phyloP scores from a whole-genome alignment of 2,329 filamentous ascomycete genomes.

The Hymenoscyphus linearis region DNA sequence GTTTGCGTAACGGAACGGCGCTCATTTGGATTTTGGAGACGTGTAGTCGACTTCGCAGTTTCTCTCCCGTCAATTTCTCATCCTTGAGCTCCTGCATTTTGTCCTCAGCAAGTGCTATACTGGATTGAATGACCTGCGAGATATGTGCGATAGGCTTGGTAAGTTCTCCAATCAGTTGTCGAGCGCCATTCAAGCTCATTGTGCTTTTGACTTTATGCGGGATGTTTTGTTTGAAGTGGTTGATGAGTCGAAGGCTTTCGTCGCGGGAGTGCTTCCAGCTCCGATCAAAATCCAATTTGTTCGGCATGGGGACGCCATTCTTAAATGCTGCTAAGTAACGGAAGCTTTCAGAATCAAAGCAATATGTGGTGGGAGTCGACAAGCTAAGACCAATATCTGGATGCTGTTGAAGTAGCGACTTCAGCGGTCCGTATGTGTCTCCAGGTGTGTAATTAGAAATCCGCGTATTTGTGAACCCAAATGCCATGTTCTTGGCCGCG shows the following conservation, averaged over 20 bases:
- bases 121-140: slow-evolving; percentile 31
- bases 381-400: slow-evolving; percentile 30
- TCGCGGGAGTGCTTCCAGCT: slow-evolving; percentile 36
- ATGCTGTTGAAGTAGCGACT: slow-evolving; percentile 30
- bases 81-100: slow-evolving; percentile 28
- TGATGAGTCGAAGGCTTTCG: slow-evolving; percentile 31
- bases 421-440: slow-evolving; percentile 35
- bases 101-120: slow-evolving; percentile 31
- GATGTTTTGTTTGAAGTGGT: slow-evolving; percentile 26
- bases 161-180: slow-evolving; percentile 34
- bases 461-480: slow-evolving; percentile 40
- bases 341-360: slow-evolving; percentile 42
- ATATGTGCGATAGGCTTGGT: slow-evolving; percentile 37
- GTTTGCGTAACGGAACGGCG: slow-evolving; percentile 21
- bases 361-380: slow-evolving; percentile 34
- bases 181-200: slow-evolving; percentile 36
- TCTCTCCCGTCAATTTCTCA: slow-evolving; percentile 22
- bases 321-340: slow-evolving; percentile 37
- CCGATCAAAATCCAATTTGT: slow-evolving; percentile 32
- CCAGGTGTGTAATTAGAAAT: slow-evolving; percentile 39
- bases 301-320: slow-evolving; percentile 28
- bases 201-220: slow-evolving; percentile 36
- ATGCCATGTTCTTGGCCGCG: slow-evolving; percentile 37
- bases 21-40: slow-evolving; percentile 27
- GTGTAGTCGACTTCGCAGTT: slow-evolving; percentile 28